phyloP scores from a whole-genome alignment of 108 stramenopile species.

The Nannochloropsis granulata region DNA sequence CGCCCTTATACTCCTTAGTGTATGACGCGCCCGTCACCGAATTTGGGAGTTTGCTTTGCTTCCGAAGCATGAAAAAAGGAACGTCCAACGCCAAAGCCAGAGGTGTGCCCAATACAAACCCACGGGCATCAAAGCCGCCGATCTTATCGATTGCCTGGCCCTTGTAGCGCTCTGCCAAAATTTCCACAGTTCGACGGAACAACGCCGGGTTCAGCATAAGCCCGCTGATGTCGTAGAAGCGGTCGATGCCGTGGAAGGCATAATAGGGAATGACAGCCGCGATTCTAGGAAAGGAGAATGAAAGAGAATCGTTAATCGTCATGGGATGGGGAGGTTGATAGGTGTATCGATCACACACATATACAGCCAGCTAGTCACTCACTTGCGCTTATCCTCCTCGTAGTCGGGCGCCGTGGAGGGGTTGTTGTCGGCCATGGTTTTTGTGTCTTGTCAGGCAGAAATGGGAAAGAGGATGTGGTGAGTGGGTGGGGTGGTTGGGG shows the following conservation, averaged over 20 bases:
- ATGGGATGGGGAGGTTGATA: not conserved
- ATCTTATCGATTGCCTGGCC: slow-evolving; percentile 65
- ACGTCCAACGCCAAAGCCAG: slow-evolving; percentile 83
- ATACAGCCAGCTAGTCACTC: not conserved
- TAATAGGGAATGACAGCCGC: slow-evolving; percentile 87
- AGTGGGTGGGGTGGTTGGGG: too few species aligned
- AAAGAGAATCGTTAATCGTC: too few species aligned
- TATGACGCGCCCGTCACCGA: slow-evolving; percentile 59
- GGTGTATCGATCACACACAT: not conserved
- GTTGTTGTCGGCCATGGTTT: not conserved
- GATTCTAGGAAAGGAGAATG: slow-evolving; percentile 39
- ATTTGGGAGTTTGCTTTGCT: slow-evolving; percentile 94
- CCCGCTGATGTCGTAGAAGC: slow-evolving; percentile 97
- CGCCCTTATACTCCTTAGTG: slow-evolving; percentile 81
- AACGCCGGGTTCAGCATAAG: slow-evolving; percentile 62
- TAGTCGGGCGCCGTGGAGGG: not conserved
- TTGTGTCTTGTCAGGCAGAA: not conserved
- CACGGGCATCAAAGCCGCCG: slow-evolving; percentile 81
- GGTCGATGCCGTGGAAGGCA: slow-evolving; percentile 93
- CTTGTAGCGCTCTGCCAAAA: slow-evolving; percentile 42
- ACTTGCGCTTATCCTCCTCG: not conserved
- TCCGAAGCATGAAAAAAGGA: slow-evolving; percentile 96
- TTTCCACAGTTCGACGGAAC: slow-evolving; percentile 11
- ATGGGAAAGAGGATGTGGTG: too few species aligned
- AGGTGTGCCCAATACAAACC: slow-evolving; percentile 91